Evolutionary conservation across 164 flowering plant genomes (phyloP), one percentile per base, ranked within the genome.

Genomic region (Piper betle): DNA sequence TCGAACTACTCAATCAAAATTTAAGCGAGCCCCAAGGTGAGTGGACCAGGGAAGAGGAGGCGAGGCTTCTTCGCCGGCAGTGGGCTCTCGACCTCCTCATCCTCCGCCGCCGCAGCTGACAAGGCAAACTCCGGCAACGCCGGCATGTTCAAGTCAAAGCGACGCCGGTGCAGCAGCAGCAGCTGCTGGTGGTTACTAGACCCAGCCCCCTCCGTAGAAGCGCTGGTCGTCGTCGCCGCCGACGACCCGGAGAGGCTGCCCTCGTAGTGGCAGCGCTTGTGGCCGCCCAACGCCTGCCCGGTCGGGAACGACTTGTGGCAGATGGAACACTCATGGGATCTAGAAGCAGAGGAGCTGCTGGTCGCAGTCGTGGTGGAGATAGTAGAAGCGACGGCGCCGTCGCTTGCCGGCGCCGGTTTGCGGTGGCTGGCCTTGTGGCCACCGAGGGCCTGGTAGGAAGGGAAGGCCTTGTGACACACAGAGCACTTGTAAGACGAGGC

Each of bases 341-440:
- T 73, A 41, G 61, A 66, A 52, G 60, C 12, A 17, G 20, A 12
- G 42, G 37, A 62, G 43, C 1, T 56, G 20, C 39, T 40, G 3
- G 52, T 50, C 39, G 64, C 3, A 5, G 41, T 37, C 25, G 62
- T n/a, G 7, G 53, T 11, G 37, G 58, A 48, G 63, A 71, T 2
- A 46, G 72, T 41, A 5, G 68, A 1, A 9, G 64, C 18, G 7
- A 75, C 50, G 3, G 50, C 3, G 50, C 15, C 10, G 50, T 46
- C 64, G 6, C 61, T 37, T 20, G 71, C 52, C 15, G 57, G 18
- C 19, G 69, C 25, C 16, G 59, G 71, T 41, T 83, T 86, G 40
- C 91, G 81, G 80, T 89, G 96, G 58, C 96, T 89, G 53, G 96
- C 91, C 61, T 83, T 89, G 71, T 89, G 96, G 7, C 97, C 97